Evolutionary conservation across 352 stramenopile genomes (phyloP).

Genomic region (Hyphochytrium catenoides): DNA sequence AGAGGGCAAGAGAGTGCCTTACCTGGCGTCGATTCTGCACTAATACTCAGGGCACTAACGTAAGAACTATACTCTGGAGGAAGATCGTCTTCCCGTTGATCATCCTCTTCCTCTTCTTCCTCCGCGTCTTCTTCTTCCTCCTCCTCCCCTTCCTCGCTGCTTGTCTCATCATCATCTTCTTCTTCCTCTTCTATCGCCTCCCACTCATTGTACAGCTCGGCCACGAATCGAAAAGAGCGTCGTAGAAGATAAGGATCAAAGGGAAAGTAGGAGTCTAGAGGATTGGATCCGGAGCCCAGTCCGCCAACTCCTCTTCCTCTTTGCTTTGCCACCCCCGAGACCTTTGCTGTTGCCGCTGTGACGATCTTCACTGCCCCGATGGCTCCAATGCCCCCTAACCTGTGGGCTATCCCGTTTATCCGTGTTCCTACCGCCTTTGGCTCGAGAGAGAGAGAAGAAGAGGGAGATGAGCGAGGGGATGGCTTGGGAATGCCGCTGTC

Average conservation of each 20-base stretch:
- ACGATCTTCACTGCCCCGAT: no score
- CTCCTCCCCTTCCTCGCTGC: slow-evolving; percentile 24
- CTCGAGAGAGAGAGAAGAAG: no score
- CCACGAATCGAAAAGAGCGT: slow-evolving; percentile 73
- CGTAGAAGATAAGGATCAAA: slow-evolving; percentile 91
- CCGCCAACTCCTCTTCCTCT: no score
- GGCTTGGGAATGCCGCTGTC: no score
- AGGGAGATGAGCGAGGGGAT: slow-evolving; percentile 16
- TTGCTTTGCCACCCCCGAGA: no score
- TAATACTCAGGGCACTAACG: no score
- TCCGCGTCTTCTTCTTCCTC: slow-evolving; percentile 17
- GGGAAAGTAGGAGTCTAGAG: slow-evolving; percentile 79
- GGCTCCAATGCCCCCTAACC: no score
- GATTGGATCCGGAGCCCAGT: slow-evolving; percentile 24
- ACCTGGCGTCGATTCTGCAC: no score
- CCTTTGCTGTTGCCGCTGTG: no score
- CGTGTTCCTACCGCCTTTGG: slow-evolving; percentile 19
- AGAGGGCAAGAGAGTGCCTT: no score
- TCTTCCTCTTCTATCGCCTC: slow-evolving; percentile 43
- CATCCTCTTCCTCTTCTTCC: slow-evolving; percentile 7
- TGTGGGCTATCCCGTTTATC: no score
- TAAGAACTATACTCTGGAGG: neutral
- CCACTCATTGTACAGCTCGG: slow-evolving; percentile 81
- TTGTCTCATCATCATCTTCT: slow-evolving; percentile 27
- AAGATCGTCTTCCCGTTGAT: neutral